Evolutionary conservation across 192 early-diverging fungal species (phyloP).

Genomic region (Entomortierella lignicola): DNA sequence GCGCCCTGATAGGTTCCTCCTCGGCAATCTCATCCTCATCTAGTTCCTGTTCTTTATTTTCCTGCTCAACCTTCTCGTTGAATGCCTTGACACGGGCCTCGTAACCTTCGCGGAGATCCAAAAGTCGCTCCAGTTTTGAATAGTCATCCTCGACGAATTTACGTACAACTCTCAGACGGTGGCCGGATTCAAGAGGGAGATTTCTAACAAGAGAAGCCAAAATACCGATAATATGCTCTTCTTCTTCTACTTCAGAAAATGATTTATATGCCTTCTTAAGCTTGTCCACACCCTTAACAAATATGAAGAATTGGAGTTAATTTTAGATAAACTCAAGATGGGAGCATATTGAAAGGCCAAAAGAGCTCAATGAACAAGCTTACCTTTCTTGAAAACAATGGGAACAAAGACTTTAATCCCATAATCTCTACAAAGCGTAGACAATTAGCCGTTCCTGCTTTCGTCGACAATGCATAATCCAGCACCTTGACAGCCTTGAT

Average conservation of each 20-base stretch:
- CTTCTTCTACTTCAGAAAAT: slow-evolving; percentile 84
- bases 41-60: slow-evolving; percentile 52
- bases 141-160: slow-evolving; percentile 89
- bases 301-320: background rate
- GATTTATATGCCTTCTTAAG: slow-evolving; percentile 84
- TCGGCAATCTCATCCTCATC: slow-evolving; percentile 67
- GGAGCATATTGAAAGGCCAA: background rate
- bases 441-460: slow-evolving; percentile 62
- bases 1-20: slow-evolving; percentile 70
- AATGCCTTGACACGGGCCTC: slow-evolving; percentile 67
- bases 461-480: slow-evolving; percentile 77
- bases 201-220: slow-evolving; percentile 83
- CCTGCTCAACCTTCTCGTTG: slow-evolving; percentile 66
- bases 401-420: slow-evolving; percentile 89
- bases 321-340: too few relatives aligned
- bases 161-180: slow-evolving; percentile 75
- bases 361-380: background rate
- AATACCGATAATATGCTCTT: slow-evolving; percentile 90
- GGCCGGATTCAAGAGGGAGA: slow-evolving; percentile 65
- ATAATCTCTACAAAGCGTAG: slow-evolving; percentile 82
- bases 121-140: slow-evolving; percentile 84
- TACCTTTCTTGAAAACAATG: slow-evolving; percentile 84
- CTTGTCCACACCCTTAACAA: slow-evolving; percentile 70
- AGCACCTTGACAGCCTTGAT: slow-evolving; percentile 90
- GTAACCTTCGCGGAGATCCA: slow-evolving; percentile 82